Evolutionary conservation across 495 filamentous ascomycete species (phyloP).

Genomic region (Aspergillus leporis): DNA sequence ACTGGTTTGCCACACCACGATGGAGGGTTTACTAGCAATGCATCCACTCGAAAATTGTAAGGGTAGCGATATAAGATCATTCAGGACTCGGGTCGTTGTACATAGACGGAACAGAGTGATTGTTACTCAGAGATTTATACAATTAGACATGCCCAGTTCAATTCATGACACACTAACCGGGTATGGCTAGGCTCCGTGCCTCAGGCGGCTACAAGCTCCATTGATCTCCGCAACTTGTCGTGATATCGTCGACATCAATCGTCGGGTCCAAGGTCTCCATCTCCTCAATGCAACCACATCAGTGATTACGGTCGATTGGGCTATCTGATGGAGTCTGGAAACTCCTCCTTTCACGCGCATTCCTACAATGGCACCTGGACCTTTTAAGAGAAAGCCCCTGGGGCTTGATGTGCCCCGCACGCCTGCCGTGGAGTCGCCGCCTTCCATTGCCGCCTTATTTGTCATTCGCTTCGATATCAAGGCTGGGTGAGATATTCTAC

Average conservation of each 20-base stretch:
- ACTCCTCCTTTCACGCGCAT: conserved; percentile 4
- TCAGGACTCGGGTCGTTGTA: no score
- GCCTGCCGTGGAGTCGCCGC: conserved; percentile 45
- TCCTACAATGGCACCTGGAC: conserved; percentile 33
- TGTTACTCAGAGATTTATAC: background rate
- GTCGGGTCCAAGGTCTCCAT: conserved; percentile 2
- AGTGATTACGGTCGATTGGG: conserved; percentile 7
- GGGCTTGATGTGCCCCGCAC: conserved; percentile 39
- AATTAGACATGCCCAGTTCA: conserved; percentile 1
- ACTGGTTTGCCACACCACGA: no score
- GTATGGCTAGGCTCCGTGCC: conserved; percentile 18
- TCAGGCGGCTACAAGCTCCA: conserved; percentile 23
- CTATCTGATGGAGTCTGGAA: conserved; percentile 26
- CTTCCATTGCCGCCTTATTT: conserved; percentile 80
- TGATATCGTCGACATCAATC: conserved; percentile 9
- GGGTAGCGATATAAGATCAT: no score
- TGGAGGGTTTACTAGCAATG: no score
- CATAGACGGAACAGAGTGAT: background rate
- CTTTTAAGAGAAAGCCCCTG: conserved; percentile 31
- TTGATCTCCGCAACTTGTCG: conserved; percentile 4
- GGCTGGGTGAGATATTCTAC: conserved; percentile 59
- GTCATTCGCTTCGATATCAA: conserved; percentile 85
- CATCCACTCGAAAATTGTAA: no score
- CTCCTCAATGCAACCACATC: conserved; percentile 11
- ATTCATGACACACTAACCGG: conserved; percentile 13